Conservation (phyloP, 352 stramenopile genomes). For the Globisporangium splendens region DNA sequence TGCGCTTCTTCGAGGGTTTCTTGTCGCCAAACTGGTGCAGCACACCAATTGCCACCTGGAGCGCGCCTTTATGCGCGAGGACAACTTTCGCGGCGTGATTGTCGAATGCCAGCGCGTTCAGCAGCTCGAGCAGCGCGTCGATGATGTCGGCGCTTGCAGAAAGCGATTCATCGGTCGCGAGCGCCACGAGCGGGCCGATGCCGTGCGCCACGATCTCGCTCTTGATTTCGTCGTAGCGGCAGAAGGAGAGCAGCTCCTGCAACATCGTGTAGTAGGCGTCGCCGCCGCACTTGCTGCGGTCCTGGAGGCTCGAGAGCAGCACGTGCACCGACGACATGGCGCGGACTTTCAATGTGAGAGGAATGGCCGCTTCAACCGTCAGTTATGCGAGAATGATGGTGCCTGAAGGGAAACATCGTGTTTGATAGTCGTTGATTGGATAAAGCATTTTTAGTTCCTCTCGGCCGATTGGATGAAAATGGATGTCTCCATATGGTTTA, state of each 20-base stretch:
- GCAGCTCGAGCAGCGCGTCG: constrained; percentile 43
- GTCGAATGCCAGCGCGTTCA: constrained; percentile 30
- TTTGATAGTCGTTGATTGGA: no score
- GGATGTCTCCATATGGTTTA: no score
- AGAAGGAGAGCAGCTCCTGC: constrained; percentile 35
- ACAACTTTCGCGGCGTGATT: constrained; percentile 13
- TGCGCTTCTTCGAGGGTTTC: constrained; percentile 28
- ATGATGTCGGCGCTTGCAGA: constrained; percentile 21
- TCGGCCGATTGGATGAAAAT: no score
- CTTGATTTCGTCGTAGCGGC: constrained; percentile 31
- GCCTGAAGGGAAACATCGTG: no score
- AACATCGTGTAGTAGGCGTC: constrained; percentile 22
- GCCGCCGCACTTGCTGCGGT: constrained; percentile 15
- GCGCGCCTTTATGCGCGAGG: constrained; percentile 19
- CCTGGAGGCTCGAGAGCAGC: constrained; percentile 40
- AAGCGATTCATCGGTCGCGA: constrained; percentile 13
- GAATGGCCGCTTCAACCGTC: neutral
- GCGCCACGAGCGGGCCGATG: constrained; percentile 29
- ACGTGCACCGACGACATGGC: constrained; percentile 40
- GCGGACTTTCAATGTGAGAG: neutral
- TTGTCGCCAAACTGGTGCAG: constrained; percentile 12
- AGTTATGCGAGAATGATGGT: neutral
- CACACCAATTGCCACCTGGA: constrained; percentile 26
- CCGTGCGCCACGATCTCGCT: constrained; percentile 24
- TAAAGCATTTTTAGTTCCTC: no score